Conservation (phyloP, 768 basidiomycete species). For the Naganishia randhawae region DNA sequence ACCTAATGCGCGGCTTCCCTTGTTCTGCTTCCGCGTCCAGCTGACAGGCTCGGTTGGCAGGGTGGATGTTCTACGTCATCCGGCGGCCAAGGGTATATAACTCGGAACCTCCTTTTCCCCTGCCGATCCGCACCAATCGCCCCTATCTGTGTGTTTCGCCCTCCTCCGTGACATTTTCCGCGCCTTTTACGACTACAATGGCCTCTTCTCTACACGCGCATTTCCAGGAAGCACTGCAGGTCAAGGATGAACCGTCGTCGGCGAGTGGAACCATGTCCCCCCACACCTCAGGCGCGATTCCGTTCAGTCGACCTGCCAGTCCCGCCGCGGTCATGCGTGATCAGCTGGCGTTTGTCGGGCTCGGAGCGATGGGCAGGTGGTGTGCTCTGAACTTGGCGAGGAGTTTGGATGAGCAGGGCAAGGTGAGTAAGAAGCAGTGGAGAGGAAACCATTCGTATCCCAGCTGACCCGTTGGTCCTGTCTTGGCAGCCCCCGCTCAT, state of each 20-base stretch:
- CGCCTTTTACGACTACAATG: conserved; percentile 5
- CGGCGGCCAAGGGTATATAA: neutral
- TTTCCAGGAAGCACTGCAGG: conserved; percentile 14
- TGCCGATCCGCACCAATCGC: too few species aligned
- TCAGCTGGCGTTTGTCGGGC: conserved; percentile 26
- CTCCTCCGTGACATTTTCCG: neutral
- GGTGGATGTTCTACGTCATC: neutral
- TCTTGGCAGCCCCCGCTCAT: conserved; percentile 57
- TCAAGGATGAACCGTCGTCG: neutral
- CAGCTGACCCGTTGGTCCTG: conserved; percentile 49
- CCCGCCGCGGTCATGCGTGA: conserved; percentile 41
- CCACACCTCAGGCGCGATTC: conserved; percentile 32
- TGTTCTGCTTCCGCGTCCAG: neutral
- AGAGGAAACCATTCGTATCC: too few species aligned
- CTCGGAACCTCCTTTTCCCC: too few species aligned
- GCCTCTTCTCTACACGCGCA: conserved; percentile 22
- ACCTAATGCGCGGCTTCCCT: neutral
- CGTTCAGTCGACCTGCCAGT: conserved; percentile 46
- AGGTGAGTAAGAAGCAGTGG: too few species aligned
- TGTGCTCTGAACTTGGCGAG: conserved; percentile 79
- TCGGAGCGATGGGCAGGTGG: conserved; percentile 41
- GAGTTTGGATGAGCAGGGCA: conserved; percentile 40
- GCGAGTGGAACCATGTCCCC: conserved; percentile 18
- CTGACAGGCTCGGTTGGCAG: neutral
- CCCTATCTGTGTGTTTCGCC: neutral